Conservation (phyloP, 306 rosid genomes). For the Casuarina glauca region DNA sequence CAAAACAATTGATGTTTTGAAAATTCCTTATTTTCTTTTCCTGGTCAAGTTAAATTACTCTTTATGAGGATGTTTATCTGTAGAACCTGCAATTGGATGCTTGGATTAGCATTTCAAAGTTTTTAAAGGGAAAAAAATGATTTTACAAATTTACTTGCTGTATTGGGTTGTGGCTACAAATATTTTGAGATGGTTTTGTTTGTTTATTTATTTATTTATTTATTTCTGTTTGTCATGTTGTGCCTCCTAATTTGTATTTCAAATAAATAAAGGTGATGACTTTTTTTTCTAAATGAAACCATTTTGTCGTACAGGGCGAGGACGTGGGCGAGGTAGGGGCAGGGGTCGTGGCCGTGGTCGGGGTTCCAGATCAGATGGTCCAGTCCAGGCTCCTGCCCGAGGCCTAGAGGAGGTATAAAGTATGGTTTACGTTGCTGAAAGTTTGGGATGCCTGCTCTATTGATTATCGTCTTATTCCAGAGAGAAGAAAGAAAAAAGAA, state of each 20-base stretch:
- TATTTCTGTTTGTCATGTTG: background rate
- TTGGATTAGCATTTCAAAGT: background rate
- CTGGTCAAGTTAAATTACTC: background rate
- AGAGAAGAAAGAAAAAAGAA: conserved; percentile 4
- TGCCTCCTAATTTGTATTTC: background rate
- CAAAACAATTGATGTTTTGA: background rate
- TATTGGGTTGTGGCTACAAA: background rate
- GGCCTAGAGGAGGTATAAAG: conserved; percentile 10
- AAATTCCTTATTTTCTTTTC: background rate
- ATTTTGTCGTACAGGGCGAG: conserved; percentile 9
- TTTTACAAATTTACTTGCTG: background rate
- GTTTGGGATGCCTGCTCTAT: conserved; percentile 18
- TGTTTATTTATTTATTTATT: background rate
- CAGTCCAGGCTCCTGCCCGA: conserved; percentile 7
- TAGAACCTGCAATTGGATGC: background rate
- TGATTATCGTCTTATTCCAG: background rate
- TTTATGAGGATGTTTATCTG: background rate
- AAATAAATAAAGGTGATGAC: background rate
- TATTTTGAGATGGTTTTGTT: background rate
- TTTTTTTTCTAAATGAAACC: background rate
- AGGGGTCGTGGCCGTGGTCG: conserved; percentile 17
- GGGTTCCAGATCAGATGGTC: conserved; percentile 18
- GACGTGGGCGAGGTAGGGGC: conserved; percentile 21
- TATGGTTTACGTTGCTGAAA: conserved; percentile 3
- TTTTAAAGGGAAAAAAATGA: background rate